Evolutionary conservation across 768 basidiomycete species (phyloP), one percentile per base, ranked within the genome.

Genomic region (Sistotremastrum niveocremeum): DNA sequence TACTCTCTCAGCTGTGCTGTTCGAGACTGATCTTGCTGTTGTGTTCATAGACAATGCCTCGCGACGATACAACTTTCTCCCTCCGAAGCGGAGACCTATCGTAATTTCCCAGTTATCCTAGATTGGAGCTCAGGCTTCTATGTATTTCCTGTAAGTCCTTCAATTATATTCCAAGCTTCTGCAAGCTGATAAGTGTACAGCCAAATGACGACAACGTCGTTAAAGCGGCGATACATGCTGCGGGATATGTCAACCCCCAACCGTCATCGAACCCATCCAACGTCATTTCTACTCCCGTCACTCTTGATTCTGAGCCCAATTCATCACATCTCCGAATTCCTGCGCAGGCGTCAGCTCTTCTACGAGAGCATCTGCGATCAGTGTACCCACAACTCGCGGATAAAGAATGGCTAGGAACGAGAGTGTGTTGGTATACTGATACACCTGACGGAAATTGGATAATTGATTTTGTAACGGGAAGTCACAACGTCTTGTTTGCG

Each of bases 371-470:
- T 7, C 60, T 94, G 7, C 58, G 62, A 12, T 57, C 62, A 33
- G 65, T 89, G 29, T 91, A 84, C 62, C 94, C 93, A 29, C 76
- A 76, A 42, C 69, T 98, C 39, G 83, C 77, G 4, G 63, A 76
- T 52, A 83, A 79, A 59, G 73, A 83, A 0, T 84, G 90, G 56
- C 57, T 63, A 32, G 67, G 66, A 5, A 93, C 90, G 7, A 65
- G 93, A 49, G 61, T 98, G 51, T 98, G 93, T 64, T 97, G 93
- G 93, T 87, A 97, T 59, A 81, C 81, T 28, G 93, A 95, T 54
- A 78, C 89, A 4, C 72, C 79, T 1, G 84, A 91, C 55, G 81
- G 77, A 3, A 74, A 97, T 60, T 97, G 89, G 87, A 66, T 95
- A 38, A 87, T 97, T 52, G 86, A 90, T 29, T 74, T 64, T 49